Evolutionary conservation across 208 protist genomes (phyloP).

Genomic region (Phytomonas francai): DNA sequence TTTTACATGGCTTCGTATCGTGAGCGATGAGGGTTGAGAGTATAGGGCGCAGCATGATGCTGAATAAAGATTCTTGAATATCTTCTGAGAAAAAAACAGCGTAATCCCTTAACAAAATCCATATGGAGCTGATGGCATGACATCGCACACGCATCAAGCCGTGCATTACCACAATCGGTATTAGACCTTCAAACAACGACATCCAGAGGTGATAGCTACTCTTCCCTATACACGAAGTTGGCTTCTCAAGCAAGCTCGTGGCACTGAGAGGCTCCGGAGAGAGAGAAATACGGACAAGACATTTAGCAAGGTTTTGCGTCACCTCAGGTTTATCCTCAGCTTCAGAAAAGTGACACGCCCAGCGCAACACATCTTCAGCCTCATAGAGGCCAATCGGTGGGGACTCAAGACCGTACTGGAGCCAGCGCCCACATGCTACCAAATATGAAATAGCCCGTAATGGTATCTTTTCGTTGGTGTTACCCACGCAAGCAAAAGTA

Average conservation of each 20-base stretch:
- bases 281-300: conserved; percentile 41
- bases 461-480: conserved; percentile 46
- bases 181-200: conserved; percentile 70
- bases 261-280: conserved; percentile 34
- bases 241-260: conserved; percentile 40
- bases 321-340: conserved; percentile 39
- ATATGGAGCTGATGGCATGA: conserved; percentile 59
- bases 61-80: conserved; percentile 58
- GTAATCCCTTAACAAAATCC: conserved; percentile 47
- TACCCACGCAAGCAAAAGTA: conserved; percentile 57
- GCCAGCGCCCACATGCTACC: conserved; percentile 69
- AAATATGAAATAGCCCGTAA: conserved; percentile 63
- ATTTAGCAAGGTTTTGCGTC: conserved; percentile 13
- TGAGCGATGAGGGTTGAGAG: conserved; percentile 45
- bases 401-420: conserved; percentile 73
- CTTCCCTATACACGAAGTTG: conserved; percentile 32
- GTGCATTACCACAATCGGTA: conserved; percentile 67
- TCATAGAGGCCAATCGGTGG: conserved; percentile 17
- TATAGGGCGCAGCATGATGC: conserved; percentile 53
- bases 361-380: conserved; percentile 32
- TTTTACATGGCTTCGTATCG: conserved; percentile 11
- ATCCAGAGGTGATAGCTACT: conserved; percentile 77
- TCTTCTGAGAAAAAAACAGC: conserved; percentile 39
- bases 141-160: conserved; percentile 54
- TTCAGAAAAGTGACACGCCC: conserved; percentile 43